Conservation (phyloP, 2,329 filamentous ascomycete species). For the Nothophoma quercina region DNA sequence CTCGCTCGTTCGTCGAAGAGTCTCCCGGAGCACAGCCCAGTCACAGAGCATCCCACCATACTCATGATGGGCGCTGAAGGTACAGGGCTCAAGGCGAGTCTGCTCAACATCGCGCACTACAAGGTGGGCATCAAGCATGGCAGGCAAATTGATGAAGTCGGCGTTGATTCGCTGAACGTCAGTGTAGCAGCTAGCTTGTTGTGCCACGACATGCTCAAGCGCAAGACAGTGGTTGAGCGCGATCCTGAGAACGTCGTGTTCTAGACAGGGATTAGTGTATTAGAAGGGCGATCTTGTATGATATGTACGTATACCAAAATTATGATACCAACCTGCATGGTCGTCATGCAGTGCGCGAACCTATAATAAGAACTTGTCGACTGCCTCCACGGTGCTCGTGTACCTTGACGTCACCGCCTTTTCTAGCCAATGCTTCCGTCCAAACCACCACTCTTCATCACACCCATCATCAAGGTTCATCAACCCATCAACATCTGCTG, state of each 20-base stretch:
- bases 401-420: no score
- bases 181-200: constrained; percentile 85
- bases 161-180: constrained; percentile 91
- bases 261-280: not conserved
- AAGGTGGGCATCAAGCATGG: constrained; percentile 68
- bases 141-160: constrained; percentile 56
- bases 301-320: no score
- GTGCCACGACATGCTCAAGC: constrained; percentile 70
- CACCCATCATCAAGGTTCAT: no score
- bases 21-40: constrained; percentile 36
- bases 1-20: constrained; percentile 30
- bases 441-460: no score
- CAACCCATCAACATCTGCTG: no score
- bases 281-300: not conserved
- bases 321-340: no score
- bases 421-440: no score
- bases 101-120: constrained; percentile 66
- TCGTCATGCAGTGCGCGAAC: no score
- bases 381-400: no score
- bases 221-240: not conserved
- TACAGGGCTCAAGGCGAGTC: constrained; percentile 34
- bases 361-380: no score
- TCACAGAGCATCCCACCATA: constrained; percentile 68
- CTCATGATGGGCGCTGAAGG: constrained; percentile 68
- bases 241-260: constrained; percentile 14